Base-by-base conservation (phyloP, 495 filamentous ascomycete species). In the Xylaria cubensis region DNA sequence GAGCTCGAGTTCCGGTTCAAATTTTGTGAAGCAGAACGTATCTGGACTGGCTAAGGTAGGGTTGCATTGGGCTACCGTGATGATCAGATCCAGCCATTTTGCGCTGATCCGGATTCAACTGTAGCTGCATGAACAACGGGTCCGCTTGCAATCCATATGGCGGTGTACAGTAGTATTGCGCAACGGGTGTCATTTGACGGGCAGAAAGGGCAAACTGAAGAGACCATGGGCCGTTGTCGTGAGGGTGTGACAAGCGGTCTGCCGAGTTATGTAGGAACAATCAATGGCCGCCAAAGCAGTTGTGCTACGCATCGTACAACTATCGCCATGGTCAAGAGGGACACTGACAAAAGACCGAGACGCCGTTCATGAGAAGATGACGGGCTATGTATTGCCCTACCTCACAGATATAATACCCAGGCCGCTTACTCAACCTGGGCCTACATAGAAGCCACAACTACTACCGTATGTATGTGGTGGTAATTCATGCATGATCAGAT, bases 81-180 rank as follows among this genome's bases (percentile, higher is more conserved):
- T 66, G 70, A 42, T 71, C 56, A 39, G 50, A 53, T 72, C 63
- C 41, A 72, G 70, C 41, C 59, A 36, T 24, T 66, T 66, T 41
- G 29, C 63, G 62, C 63, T 51, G 62, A 62, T 56, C 62, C 69
- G 69, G 69, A 71, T 62, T 66, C 61, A 41, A 59, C 61, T 53
- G n/a, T 56, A 44, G 62, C 48, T 71, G 69, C 69, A 71, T 59
- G 62, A 55, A 65, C 69, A 48, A 65, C 62, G 50, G 69, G 46
- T n/a, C 50, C 61, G 50, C 61, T 64, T 58, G 51, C 50, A 58
- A 42, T 65, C 51, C 50, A 66, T 65, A 72, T 72, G 70, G 70
- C 70, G 70, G 70, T 72, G 70, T 72, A 39, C 36, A 39, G 36
- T 39, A 72, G 70, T 63, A 72, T 72, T 53, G 61, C 62, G 69